Base-by-base conservation (phyloP, 805 yeast genomes). In the Peterozyma xylosa region DNA sequence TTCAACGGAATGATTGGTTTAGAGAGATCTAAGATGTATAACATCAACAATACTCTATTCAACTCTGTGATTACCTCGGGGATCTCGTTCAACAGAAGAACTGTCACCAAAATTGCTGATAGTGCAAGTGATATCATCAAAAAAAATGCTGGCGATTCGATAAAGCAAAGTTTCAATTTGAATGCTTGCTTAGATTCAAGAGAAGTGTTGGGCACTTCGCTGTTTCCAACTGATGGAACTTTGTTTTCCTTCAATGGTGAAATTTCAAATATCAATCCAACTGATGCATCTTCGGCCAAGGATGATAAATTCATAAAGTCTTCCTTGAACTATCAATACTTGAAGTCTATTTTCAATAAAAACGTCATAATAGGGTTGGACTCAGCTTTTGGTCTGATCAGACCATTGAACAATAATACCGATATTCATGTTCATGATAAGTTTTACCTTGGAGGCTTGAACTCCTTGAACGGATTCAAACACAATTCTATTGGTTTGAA, bases 371-470 rank as follows among this genome's bases (percentile, higher is more conserved):
- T 80, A 30, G 74, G 74, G 40, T 50, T 74, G 2, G 63, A 76
- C 1, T 53, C 70, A 4, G 73, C 72, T 38, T 64, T 74, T 35
- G 96, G 96, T 4, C 67, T 70, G 44, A 65, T 86, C 29, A 62
- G 67, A 45, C 66, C 75, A 43, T 56, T 72, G 15, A 51, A 58
- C n/a, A 50, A 53, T 2, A 47, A 54, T 48, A 44, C 46, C 17
- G 50, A 64, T 43, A 63, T 86, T 1, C 90, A 85, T 54, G 56
- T 82, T 30, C 73, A 82, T 56, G 99, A 91, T 60, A 74, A 86
- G 50, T 91, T 90, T 58, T 86, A 81, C 55, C 68, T 86, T 38
- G 95, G 96, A 14, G 96, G 96, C 0, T 75, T 80, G 11, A 73
- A 79, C 43, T 83, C 82, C 43, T 77, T 88, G 29, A 69, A 84